Conservation (phyloP, 441 rosid species). For the Gossypium trilobum region DNA sequence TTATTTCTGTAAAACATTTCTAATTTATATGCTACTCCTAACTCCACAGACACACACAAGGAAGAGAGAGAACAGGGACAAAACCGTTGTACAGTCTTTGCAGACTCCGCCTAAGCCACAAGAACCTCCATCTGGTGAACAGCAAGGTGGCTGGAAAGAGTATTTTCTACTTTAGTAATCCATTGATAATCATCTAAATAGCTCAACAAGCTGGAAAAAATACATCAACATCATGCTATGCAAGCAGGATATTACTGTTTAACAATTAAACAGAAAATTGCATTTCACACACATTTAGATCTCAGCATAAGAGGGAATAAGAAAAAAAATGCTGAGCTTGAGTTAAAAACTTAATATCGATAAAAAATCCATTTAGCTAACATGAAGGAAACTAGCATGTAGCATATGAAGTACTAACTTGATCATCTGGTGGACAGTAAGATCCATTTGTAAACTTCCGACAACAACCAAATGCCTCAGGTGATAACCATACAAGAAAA, state of each 20-base stretch:
- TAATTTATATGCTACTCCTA: background rate
- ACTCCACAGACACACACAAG: background rate
- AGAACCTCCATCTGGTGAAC: constrained; percentile 57
- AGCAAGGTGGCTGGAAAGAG: constrained; percentile 74
- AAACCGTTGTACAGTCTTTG: constrained; percentile 67
- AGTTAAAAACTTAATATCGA: background rate
- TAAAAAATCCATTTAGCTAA: background rate
- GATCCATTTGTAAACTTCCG: constrained; percentile 85
- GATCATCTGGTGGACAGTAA: constrained; percentile 96
- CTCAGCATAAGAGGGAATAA: background rate
- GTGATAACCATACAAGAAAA: constrained; percentile 96
- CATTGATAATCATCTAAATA: constrained; percentile 4
- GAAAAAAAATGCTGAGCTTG: background rate
- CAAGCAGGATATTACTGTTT: constrained; percentile 6
- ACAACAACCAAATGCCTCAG: constrained; percentile 98
- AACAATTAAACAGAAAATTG: constrained; percentile 5
- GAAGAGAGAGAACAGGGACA: constrained; percentile 18
- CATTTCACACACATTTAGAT: background rate
- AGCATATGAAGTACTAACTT: constrained; percentile 33
- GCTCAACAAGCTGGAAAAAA: constrained; percentile 6
- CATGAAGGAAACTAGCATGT: background rate
- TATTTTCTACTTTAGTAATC: constrained; percentile 13
- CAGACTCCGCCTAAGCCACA: constrained; percentile 56
- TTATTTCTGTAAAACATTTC: background rate
- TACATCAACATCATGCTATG: constrained; percentile 7